Evolutionary conservation across 2,329 filamentous ascomycete genomes (phyloP).

Genomic region (Orbilia javanica): DNA sequence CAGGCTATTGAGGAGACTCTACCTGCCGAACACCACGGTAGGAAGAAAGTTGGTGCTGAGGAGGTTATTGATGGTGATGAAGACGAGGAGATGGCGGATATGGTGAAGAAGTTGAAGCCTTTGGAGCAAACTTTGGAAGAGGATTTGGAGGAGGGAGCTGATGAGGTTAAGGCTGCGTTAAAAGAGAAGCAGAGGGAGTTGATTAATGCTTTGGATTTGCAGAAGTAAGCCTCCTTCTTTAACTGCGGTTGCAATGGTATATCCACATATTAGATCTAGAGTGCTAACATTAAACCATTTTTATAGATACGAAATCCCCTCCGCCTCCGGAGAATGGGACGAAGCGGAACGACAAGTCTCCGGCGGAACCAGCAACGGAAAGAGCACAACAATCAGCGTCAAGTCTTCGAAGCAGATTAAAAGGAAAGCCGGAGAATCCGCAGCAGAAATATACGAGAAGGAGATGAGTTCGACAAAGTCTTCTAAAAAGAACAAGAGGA

Average conservation of each 20-base stretch:
- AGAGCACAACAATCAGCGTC: slow-evolving; percentile 79
- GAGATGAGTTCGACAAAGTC: slow-evolving; percentile 62
- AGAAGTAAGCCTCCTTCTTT: slow-evolving; percentile 74
- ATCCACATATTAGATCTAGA: neutral
- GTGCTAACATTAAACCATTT: slow-evolving; percentile 32
- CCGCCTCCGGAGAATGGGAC: slow-evolving; percentile 73
- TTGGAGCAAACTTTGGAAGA: slow-evolving; percentile 80
- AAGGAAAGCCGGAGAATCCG: slow-evolving; percentile 76
- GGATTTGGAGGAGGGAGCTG: slow-evolving; percentile 85
- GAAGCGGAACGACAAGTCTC: slow-evolving; percentile 82
- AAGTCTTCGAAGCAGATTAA: slow-evolving; percentile 79
- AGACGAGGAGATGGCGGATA: slow-evolving; percentile 76
- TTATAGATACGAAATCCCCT: slow-evolving; percentile 74
- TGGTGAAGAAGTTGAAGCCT: slow-evolving; percentile 73
- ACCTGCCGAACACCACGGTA: slow-evolving; percentile 69
- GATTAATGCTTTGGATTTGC: slow-evolving; percentile 89
- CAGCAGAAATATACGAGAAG: slow-evolving; percentile 74
- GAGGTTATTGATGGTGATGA: slow-evolving; percentile 75
- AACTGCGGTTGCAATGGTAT: neutral
- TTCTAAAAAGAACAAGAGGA: slow-evolving; percentile 56
- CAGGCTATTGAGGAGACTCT: slow-evolving; percentile 78
- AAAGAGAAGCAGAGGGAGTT: slow-evolving; percentile 85
- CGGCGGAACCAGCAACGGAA: slow-evolving; percentile 69
- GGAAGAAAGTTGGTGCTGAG: slow-evolving; percentile 64
- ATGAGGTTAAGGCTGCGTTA: slow-evolving; percentile 74